These are phyloP conservation scores for Hypoxylon trugodes DNA, from an alignment of 495 filamentous ascomycete species.

Conservation along the genomic window DNA sequence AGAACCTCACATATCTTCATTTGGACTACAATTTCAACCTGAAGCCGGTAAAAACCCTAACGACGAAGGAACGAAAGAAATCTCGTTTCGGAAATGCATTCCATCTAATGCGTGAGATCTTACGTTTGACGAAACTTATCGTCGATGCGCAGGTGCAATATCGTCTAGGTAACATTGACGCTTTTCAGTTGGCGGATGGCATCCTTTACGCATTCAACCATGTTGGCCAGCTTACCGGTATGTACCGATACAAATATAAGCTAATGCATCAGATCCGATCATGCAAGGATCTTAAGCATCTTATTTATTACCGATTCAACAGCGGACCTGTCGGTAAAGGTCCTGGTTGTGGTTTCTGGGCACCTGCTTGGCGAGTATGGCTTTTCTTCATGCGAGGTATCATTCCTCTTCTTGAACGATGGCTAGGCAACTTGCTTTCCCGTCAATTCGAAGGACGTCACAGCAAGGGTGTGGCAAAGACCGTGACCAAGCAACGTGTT, in stretches of 20 bases:
- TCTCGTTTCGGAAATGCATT: constrained; percentile 99
- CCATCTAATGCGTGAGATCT: constrained; percentile 98
- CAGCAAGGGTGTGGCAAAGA: constrained; percentile 99
- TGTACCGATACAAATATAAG: constrained; percentile 99
- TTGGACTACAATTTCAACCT: constrained; percentile 99
- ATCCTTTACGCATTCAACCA: constrained; percentile 99
- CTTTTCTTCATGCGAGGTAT: constrained; percentile 99
- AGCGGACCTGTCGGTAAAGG: constrained; percentile 97
- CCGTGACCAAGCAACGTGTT: constrained; percentile 98
- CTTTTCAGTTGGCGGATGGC: constrained; percentile 98
- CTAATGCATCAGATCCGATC: constrained; percentile 99
- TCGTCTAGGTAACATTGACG: constrained; percentile 96
- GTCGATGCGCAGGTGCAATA: constrained; percentile 99
- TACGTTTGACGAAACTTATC: constrained; percentile 97
- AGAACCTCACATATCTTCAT: constrained; percentile 98
- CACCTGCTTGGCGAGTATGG: constrained; percentile 98
- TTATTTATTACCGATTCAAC: constrained; percentile 99
- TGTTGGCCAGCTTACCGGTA: constrained; percentile 97
- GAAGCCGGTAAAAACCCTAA: constrained; percentile 98
- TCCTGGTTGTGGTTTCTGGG: constrained; percentile 99
- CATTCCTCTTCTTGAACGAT: constrained; percentile 94
- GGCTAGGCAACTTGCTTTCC: constrained; percentile 96
- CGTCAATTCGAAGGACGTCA: constrained; percentile 99
- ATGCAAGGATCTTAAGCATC: constrained; percentile 98
- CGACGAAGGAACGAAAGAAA: constrained; percentile 99